Conservation (phyloP, 352 stramenopile species). For the Phytophthora rubi region DNA sequence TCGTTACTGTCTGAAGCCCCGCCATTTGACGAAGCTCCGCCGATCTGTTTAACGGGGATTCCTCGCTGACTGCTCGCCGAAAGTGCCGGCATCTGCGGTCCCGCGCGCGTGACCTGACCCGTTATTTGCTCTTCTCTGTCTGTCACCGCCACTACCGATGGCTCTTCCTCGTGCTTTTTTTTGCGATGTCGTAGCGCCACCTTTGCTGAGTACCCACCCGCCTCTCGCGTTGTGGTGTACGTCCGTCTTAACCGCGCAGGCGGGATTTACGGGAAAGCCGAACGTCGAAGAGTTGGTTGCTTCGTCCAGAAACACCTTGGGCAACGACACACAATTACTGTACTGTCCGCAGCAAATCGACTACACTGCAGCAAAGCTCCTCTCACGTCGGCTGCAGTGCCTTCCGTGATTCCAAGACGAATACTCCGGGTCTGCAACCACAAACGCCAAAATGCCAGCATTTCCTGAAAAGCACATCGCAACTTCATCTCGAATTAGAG, state of each 20-base stretch:
- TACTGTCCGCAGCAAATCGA: constrained; percentile 4
- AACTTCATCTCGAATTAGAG: constrained; percentile 45
- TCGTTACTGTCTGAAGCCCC: constrained; percentile 22
- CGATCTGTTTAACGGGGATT: constrained; percentile 35
- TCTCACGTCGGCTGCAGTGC: constrained; percentile 2
- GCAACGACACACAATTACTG: constrained; percentile 9
- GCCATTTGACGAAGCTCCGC: constrained; percentile 3
- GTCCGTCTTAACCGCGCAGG: constrained; percentile 12
- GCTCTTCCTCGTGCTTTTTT: constrained; percentile 47
- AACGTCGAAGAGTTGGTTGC: constrained; percentile 6
- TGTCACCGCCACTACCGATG: constrained; percentile 40
- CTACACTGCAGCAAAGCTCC: constrained; percentile 3
- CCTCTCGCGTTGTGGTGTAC: constrained; percentile 12
- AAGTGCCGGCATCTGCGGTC: constrained; percentile 43
- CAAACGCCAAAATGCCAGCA: constrained; percentile 33
- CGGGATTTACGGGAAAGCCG: not conserved
- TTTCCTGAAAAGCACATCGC: constrained; percentile 29
- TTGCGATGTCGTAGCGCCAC: constrained; percentile 54
- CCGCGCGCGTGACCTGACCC: constrained; percentile 21
- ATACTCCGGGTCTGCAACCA: constrained; percentile 27
- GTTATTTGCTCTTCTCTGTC: constrained; percentile 36
- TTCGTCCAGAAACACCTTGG: constrained; percentile 16
- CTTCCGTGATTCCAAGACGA: constrained; percentile 16
- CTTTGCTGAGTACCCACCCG: constrained; percentile 29
- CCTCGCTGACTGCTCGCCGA: constrained; percentile 39